Evolutionary conservation across 75 land plant species (phyloP), one percentile per base, ranked within the genome.

Genomic region (Selaginella moellendorffii): DNA sequence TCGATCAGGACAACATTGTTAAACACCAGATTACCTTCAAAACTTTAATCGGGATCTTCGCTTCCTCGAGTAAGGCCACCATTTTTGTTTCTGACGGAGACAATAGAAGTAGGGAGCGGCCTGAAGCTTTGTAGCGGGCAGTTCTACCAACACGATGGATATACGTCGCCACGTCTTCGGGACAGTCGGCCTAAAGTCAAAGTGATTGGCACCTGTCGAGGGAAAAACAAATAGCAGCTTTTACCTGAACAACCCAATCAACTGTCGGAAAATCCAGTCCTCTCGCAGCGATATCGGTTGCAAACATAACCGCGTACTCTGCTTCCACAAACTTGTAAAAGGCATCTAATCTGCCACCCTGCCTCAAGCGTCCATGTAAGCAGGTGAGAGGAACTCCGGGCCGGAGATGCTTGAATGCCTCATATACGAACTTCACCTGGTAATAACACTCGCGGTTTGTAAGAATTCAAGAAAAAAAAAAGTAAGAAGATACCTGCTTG

Each of bases 181-280:
- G 90, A 68, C 96, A 88, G 63, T 93, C 99, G 64, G 85, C 81
- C 99, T 93, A n/a, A n/a, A n/a, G n/a, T n/a, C n/a, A n/a, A n/a
- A n/a, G n/a, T n/a, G n/a, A n/a, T n/a, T n/a, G n/a, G n/a, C n/a
- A n/a, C n/a, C n/a, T n/a, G n/a, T n/a, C n/a, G n/a, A n/a, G n/a
- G n/a, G n/a, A n/a, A n/a, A n/a, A n/a, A n/a, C n/a, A n/a, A n/a
- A n/a, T 36, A 14, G 46, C 5, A 36, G 14, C 5, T 5, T 36
- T 5, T 36, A 91, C 99, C 90, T 93, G 99, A 52, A 93, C 81
- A 29, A 93, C 99, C 99, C 99, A 93, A 62, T 93, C 87, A 66
- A 93, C 90, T 27, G 76, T 77, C 63, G 89, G 84, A 70, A 93
- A 83, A 72, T 93, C 99, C 73, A 93, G 82, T 2, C 99, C 99